A percentile compares a stretch with the other conserved stretches of the same genome.
Conservation (phyloP, 495 filamentous ascomycete genomes). For the Penicillium cataractarum region DNA sequence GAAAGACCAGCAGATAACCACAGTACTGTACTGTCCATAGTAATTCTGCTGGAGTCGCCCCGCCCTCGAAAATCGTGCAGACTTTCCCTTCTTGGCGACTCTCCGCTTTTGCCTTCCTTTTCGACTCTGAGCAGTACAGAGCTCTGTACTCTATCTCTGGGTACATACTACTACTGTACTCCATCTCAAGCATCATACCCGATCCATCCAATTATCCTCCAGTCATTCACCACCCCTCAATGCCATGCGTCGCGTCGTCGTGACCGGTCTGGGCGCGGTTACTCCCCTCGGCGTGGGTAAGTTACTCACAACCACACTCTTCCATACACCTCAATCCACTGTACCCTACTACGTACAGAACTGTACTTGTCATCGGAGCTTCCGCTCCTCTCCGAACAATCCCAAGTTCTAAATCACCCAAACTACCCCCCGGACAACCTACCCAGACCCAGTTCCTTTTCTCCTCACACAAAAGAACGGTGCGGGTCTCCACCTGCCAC, state of each 20-base stretch:
- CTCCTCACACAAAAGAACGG: conserved; percentile 7
- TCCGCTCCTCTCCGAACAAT: not conserved
- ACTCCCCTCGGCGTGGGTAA: conserved; percentile 85
- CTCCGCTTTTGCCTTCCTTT: conserved; percentile 13
- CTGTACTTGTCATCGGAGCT: not conserved
- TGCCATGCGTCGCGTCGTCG: conserved; percentile 90
- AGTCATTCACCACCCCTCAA: conserved; percentile 24
- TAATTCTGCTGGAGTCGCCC: not conserved
- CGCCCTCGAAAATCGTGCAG: conserved; percentile 38
- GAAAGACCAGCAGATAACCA: conserved; percentile 31
- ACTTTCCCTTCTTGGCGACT: conserved; percentile 49
- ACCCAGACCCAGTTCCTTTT: too few species aligned
- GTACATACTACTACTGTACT: not conserved
- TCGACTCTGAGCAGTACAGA: not conserved
- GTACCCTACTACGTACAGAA: too few species aligned
- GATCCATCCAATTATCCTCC: not conserved
- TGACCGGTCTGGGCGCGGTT: conserved; percentile 91
- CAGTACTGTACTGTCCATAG: not conserved
- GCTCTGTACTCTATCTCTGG: not conserved
- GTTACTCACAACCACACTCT: conserved; percentile 13
- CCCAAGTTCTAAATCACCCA: not conserved
- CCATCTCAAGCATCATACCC: not conserved
- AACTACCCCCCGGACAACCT: not conserved
- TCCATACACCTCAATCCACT: not conserved
- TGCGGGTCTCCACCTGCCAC: conserved; percentile 22